Evolutionary conservation across 179 eudicot species (phyloP), one percentile per base, ranked within the genome.

Genomic region (Silene noctiflora): DNA sequence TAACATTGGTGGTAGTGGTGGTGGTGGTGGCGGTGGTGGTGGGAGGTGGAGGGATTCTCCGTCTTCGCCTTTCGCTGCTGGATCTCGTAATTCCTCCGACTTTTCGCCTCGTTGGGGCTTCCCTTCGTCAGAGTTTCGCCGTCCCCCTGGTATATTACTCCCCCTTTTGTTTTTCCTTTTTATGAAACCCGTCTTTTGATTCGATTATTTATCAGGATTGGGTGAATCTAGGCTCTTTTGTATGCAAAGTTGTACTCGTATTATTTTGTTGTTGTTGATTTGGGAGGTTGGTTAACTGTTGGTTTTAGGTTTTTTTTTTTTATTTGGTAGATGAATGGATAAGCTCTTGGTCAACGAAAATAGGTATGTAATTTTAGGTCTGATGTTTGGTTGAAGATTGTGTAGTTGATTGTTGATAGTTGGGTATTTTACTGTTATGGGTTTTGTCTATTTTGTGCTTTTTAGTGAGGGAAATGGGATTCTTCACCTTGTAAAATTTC

Each of bases 1-100:
- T 17, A 31, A 29, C 2, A 20, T 59, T 19, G 69, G 63, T 7
- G 72, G 76, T 20, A 73, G 69, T 19, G 88, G 82, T 53, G 75
- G 85, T 75, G 46, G 29, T 59, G 35, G 75, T 61, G 60, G 35
- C 14, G 33, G 74, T 29, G 46, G 63, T 27, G 72, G 69, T 58
- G 76, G 85, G 0, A 81, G 89, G 82, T 89, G 93, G 96, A 85
- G 93, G 46, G 96, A 89, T 60, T 67, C 90, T 20, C 80, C 89
- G 35, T 86, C 84, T 44, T 81, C 83, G 2, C 71, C 81, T 29
- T 74, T 80, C 16, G 73, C 76, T 66, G 35, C 77, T 39, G 83
- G 86, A 79, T 77, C 82, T 60, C 83, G 78, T 16, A 81, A 77
- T 73, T 83, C 78, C 42, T 64, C 31, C 63, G 76, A 77, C 4